These are phyloP conservation scores for Leishmania turanica DNA, from an alignment of 208 protist species.

Conservation along the genomic window DNA sequence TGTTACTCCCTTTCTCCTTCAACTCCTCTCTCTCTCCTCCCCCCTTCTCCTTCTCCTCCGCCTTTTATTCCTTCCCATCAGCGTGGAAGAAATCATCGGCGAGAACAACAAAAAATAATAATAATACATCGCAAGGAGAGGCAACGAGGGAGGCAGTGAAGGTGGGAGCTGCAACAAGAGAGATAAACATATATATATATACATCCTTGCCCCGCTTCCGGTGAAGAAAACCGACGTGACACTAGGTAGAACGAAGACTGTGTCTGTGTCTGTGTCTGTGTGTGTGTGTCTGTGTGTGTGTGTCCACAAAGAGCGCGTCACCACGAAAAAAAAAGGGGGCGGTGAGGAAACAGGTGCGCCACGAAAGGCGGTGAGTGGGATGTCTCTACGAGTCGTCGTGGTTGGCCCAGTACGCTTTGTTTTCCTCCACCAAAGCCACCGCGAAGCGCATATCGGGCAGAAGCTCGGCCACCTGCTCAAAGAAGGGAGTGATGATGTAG, in stretches of 20 bases:
- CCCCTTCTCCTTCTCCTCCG: background rate
- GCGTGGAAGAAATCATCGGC: background rate
- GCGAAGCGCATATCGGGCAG: constrained; percentile 87
- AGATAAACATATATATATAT: background rate
- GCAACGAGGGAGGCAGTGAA: background rate
- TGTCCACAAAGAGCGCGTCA: background rate
- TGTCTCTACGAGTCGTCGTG: constrained; percentile 50
- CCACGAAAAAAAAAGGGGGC: constrained; percentile 13
- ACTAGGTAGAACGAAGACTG: background rate
- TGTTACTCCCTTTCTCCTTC: background rate
- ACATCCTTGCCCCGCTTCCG: background rate
- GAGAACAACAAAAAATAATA: background rate
- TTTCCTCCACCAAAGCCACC: constrained; percentile 73
- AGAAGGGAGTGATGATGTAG: constrained; percentile 92
- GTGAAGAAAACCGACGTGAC: constrained; percentile 8
- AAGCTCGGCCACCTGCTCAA: constrained; percentile 83
- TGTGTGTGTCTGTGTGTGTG: background rate
- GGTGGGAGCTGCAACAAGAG: background rate
- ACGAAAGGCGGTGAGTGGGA: constrained; percentile 7
- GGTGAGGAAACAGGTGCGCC: constrained; percentile 6
- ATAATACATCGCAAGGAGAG: background rate
- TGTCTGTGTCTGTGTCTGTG: background rate
- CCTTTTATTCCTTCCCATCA: background rate
- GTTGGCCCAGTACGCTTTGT: constrained; percentile 83
- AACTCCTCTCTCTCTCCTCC: background rate